Base-by-base conservation (phyloP, 768 basidiomycete genomes). In the Bullera alba region DNA sequence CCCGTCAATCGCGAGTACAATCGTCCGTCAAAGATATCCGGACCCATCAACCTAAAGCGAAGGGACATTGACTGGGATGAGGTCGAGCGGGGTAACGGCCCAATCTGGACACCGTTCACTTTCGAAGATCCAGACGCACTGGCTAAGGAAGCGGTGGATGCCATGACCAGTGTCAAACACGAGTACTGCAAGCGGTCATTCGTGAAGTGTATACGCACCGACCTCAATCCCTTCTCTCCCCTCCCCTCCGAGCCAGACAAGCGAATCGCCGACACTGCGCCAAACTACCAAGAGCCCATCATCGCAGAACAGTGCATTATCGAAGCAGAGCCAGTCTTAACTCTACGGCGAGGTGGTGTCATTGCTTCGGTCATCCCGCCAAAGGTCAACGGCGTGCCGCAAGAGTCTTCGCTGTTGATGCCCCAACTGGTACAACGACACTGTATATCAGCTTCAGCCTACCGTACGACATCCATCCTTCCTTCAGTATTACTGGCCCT, bases 61-160 rank as follows among this genome's bases (percentile, higher is more conserved):
- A 28, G 38, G 21, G 51, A 61, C 26, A 54, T 67, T 29, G 57
- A 51, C 21, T 67, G 65, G 65, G 54, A 58, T 5, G 59, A 63
- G 28, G 48, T 67, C 3, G n/a, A 19, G 4, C 26, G 50, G 7
- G 49, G 34, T 1, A 42, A 51, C 14, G 56, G 52, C n/a, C 52
- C 46, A 5, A 12, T 50, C 28, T 37, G 23, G n/a, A 42, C 47
- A 1, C 48, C 61, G 2, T 53, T 61, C 39, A 19, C 53, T 5
- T 3, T 53, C 14, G 27, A 50, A 10, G 25, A 42, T 21, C n/a
- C 21, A 1, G 37, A 37, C 3, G 42, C 28, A 3, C 19, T 57
- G 15, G 42, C 12, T 22, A 21, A 22, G 22, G 49, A 58, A 47
- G 29, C 42, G n/a, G 26, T 28, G 2, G 56, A 56, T 27, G 46